Conservation (phyloP, 306 rosid genomes). For the Vigna reflexopilosa region DNA sequence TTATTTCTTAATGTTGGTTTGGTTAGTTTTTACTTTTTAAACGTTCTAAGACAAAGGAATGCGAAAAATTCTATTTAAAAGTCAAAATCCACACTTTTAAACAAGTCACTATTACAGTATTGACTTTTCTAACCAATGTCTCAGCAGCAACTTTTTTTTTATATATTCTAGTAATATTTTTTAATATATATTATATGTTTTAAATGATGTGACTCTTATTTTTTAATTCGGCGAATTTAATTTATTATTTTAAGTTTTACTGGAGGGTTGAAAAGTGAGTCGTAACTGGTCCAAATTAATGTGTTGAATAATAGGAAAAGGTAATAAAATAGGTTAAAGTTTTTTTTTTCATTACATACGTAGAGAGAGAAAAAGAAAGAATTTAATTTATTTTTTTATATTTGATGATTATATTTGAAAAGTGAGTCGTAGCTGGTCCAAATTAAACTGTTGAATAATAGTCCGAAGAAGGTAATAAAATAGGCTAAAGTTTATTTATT, state of each 20-base stretch:
- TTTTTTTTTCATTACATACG: too few relatives aligned
- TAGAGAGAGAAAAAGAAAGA: background rate
- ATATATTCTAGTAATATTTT: too few relatives aligned
- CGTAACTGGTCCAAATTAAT: background rate
- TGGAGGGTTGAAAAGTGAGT: background rate
- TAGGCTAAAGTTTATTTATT: background rate
- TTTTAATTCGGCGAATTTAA: background rate
- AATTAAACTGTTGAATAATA: background rate
- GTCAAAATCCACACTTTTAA: conserved; percentile 1
- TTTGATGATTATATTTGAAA: background rate
- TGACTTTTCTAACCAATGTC: background rate
- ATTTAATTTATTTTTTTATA: background rate
- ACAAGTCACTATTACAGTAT: background rate
- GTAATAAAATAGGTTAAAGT: background rate
- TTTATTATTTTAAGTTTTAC: background rate
- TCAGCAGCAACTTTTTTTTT: background rate
- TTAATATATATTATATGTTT: too few relatives aligned
- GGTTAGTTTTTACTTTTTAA: background rate
- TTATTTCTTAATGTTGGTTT: background rate
- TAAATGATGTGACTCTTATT: background rate
- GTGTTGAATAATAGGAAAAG: background rate
- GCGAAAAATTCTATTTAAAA: background rate
- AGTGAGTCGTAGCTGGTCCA: background rate
- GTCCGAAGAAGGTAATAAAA: background rate
- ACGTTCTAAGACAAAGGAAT: background rate